These are phyloP conservation scores for Polymyxa betae DNA, from an alignment of 208 protist genomes.

Conservation along the genomic window DNA sequence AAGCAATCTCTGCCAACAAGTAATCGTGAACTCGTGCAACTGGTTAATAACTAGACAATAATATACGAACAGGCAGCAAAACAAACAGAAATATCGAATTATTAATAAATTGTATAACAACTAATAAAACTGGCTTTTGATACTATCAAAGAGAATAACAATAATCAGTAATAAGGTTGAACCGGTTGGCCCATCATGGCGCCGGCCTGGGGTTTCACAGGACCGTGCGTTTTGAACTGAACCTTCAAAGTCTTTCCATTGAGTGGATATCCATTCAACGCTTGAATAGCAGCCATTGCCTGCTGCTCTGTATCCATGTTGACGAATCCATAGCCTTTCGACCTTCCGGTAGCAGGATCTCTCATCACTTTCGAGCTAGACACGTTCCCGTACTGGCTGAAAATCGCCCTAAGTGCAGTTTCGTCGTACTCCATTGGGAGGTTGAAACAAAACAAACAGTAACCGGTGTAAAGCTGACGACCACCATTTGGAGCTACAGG, in stretches of 20 bases:
- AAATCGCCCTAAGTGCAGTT: neutral
- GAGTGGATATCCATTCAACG: conserved; percentile 32
- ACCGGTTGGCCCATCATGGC: too few relatives aligned
- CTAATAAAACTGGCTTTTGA: too few relatives aligned
- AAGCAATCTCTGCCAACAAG: too few relatives aligned
- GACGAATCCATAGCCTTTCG: conserved; percentile 41
- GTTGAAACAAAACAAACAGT: conserved; percentile 49
- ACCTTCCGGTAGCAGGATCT: neutral
- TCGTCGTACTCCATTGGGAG: conserved; percentile 51
- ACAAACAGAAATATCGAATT: too few relatives aligned
- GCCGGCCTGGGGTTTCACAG: too few relatives aligned
- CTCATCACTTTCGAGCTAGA: conserved; percentile 23
- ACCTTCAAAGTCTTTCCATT: conserved; percentile 9
- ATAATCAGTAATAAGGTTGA: too few relatives aligned
- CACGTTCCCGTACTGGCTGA: neutral
- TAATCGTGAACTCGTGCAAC: too few relatives aligned
- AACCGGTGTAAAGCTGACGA: neutral
- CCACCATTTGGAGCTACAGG: neutral
- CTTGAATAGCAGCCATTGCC: neutral
- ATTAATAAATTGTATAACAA: too few relatives aligned
- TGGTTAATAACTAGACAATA: too few relatives aligned
- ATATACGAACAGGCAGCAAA: too few relatives aligned
- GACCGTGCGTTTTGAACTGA: conserved; percentile 26
- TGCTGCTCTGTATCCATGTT: conserved; percentile 5
- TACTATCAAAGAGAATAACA: too few relatives aligned